A percentile compares a stretch with the other conserved stretches of the same genome.
Conservation (phyloP, 2,329 filamentous ascomycete genomes). For the Ceratocystis lukuohia region DNA sequence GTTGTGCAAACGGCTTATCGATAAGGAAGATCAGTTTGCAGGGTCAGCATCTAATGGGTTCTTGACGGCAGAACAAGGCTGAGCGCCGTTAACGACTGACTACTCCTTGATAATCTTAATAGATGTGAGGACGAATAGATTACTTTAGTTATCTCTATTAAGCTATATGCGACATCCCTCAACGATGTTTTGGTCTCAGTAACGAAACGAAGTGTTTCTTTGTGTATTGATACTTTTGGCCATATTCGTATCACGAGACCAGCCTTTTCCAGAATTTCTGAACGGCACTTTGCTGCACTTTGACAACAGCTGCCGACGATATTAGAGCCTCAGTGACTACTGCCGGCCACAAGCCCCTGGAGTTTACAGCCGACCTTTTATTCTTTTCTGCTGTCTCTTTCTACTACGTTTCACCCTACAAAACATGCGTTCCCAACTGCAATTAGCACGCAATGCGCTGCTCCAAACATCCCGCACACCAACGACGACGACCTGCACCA, state of each 20-base stretch:
- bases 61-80: background rate
- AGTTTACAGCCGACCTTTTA: background rate
- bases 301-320: background rate
- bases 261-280: slow-evolving; percentile 12
- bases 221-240: slow-evolving; percentile 11
- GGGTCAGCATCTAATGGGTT: background rate
- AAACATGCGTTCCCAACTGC: slow-evolving; percentile 19
- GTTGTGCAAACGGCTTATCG: slow-evolving; percentile 3
- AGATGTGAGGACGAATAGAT: background rate
- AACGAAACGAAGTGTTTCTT: background rate
- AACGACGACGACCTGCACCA: slow-evolving; percentile 23
- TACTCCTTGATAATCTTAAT: background rate
- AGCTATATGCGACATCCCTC: background rate
- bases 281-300: background rate
- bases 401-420: background rate
- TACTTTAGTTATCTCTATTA: background rate
- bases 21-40: background rate
- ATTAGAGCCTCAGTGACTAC: background rate
- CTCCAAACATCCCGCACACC: slow-evolving; percentile 25
- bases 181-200: background rate
- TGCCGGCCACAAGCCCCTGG: background rate
- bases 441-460: slow-evolving; percentile 18
- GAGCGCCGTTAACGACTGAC: background rate
- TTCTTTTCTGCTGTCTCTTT: background rate
- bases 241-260: slow-evolving; percentile 1